phyloP scores from a whole-genome alignment of 192 early-diverging fungal species.

The Coemansia sp. region DNA sequence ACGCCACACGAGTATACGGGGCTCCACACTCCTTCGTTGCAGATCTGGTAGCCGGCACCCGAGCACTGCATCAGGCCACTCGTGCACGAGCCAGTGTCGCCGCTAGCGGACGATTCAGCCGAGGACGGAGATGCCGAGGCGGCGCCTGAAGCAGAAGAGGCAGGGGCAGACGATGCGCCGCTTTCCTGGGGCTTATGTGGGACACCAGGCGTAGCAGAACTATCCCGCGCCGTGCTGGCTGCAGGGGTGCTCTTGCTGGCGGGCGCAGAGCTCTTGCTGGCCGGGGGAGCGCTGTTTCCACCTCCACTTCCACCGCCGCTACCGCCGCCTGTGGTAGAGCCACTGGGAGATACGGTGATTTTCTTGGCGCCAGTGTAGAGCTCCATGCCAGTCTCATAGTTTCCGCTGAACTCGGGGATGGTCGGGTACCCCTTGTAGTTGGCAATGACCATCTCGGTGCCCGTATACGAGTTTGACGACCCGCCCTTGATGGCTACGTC shows the following conservation, averaged over 20 bases:
- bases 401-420: constrained; percentile 52
- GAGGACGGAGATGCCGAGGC: constrained; percentile 4
- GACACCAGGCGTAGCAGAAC: neutral
- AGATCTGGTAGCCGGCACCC: constrained; percentile 31
- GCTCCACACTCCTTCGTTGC: constrained; percentile 27
- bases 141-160: neutral
- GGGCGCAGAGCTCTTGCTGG: neutral
- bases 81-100: constrained; percentile 4
- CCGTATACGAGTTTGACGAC: constrained; percentile 27
- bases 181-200: neutral
- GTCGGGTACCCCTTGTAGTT: constrained; percentile 47
- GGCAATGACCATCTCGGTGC: constrained; percentile 35
- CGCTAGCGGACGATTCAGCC: constrained; percentile 11
- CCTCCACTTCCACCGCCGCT: neutral
- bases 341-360: constrained; percentile 33
- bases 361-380: constrained; percentile 24
- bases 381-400: constrained; percentile 38
- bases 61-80: constrained; percentile 30
- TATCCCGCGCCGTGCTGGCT: neutral
- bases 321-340: neutral
- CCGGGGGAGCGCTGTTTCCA: neutral
- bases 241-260: neutral
- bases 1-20: constrained; percentile 24
- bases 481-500: constrained; percentile 29
- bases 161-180: neutral